These are phyloP conservation scores for Bipolaris zeicola DNA, from an alignment of 2,329 filamentous ascomycete species.

Conservation along the genomic window DNA sequence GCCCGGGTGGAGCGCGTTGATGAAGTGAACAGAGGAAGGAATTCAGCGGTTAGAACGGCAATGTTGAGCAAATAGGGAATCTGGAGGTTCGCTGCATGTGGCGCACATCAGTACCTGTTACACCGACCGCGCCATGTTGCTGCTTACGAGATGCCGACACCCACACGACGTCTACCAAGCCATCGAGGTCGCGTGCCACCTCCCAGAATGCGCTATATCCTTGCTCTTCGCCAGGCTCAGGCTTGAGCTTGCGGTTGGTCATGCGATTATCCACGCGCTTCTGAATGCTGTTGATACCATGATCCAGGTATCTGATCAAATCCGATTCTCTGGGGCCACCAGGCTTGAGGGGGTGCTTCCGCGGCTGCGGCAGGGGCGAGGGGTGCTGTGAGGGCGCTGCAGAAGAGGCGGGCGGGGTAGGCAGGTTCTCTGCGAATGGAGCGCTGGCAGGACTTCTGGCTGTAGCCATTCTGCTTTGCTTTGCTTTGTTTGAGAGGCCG, in stretches of 20 bases:
- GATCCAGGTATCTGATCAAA: constrained; percentile 63
- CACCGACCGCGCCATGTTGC: background rate
- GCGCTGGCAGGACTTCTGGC: constrained; percentile 3
- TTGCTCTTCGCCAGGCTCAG: constrained; percentile 42
- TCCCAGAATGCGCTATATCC: constrained; percentile 70
- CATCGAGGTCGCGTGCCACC: constrained; percentile 74
- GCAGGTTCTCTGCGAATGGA: constrained; percentile 15
- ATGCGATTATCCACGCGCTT: constrained; percentile 39
- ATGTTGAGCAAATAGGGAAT: constrained; percentile 82
- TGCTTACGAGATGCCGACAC: constrained; percentile 80
- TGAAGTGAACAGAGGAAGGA: constrained; percentile 73
- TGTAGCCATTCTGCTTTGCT: constrained; percentile 14
- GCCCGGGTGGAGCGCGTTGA: constrained; percentile 66
- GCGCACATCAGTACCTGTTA: background rate
- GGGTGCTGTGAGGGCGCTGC: constrained; percentile 48
- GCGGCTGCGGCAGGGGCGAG: constrained; percentile 57
- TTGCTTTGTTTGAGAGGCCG: no score
- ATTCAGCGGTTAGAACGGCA: constrained; percentile 73
- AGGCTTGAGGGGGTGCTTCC: constrained; percentile 58
- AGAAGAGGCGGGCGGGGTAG: constrained; percentile 58
- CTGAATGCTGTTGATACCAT: constrained; percentile 48
- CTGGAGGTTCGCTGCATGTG: constrained; percentile 70
- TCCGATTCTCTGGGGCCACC: constrained; percentile 64
- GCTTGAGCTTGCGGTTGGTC: constrained; percentile 56
- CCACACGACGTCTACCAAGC: constrained; percentile 81